These are phyloP conservation scores for Physaria fendleri DNA, from an alignment of 345 rosid genomes.

Conservation along the genomic window DNA sequence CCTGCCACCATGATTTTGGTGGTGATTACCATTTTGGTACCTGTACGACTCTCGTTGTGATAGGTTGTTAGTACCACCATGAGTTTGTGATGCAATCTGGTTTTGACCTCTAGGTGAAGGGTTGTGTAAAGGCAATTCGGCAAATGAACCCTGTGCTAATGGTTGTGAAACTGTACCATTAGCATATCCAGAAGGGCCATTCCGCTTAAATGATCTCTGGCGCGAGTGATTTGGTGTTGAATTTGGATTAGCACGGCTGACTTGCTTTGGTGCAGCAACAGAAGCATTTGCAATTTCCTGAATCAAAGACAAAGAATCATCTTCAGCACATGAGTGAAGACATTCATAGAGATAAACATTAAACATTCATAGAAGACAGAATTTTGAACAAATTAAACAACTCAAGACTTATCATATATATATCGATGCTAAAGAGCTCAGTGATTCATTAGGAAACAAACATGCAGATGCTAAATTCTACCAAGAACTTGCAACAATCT, in stretches of 20 bases:
- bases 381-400: too few relatives aligned
- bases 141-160: constrained; percentile 23
- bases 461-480: too few relatives aligned
- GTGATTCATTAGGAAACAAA: background rate
- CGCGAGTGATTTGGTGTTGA: constrained; percentile 18
- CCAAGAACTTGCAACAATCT: too few relatives aligned
- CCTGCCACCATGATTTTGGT: constrained; percentile 45
- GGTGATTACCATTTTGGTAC: constrained; percentile 46
- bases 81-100: constrained; percentile 36
- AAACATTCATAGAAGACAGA: background rate
- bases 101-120: constrained; percentile 47
- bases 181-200: constrained; percentile 22
- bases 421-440: background rate
- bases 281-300: constrained; percentile 26
- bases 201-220: constrained; percentile 17
- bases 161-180: constrained; percentile 38
- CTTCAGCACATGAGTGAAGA: background rate
- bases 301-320: constrained; percentile 1
- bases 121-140: constrained; percentile 31
- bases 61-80: constrained; percentile 41
- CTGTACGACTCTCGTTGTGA: constrained; percentile 45
- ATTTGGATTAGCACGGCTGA: constrained; percentile 1
- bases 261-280: constrained; percentile 24
- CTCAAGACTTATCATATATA: background rate
- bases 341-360: background rate